Conservation (phyloP, 352 stramenopile species). For the Globisporangium camurandrum region DNA sequence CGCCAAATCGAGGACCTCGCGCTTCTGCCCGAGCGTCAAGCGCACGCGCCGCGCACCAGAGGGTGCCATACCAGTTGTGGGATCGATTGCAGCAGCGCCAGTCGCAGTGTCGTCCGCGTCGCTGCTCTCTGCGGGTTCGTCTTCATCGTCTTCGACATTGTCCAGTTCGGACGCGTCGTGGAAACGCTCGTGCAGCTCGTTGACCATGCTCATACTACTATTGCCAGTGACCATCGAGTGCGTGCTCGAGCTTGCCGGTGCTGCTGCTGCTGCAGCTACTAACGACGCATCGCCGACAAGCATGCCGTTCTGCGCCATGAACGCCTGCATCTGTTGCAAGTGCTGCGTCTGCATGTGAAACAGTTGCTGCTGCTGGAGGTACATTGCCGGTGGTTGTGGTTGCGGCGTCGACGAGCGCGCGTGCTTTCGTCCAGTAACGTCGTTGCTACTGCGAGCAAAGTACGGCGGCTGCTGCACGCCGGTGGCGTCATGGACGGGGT, state of each 20-base stretch:
- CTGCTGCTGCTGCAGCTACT: too few species aligned
- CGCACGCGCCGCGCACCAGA: conserved; percentile 43
- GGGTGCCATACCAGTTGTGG: conserved; percentile 6
- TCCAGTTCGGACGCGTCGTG: conserved; percentile 5
- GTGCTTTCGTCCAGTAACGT: conserved; percentile 15
- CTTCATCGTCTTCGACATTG: conserved; percentile 9
- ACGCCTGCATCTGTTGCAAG: conserved; percentile 14
- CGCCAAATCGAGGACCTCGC: conserved; percentile 77
- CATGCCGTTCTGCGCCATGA: conserved; percentile 13
- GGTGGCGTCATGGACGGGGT: too few species aligned
- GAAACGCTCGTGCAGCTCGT: conserved; percentile 23
- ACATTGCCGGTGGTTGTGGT: neutral
- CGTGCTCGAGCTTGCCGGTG: conserved; percentile 2
- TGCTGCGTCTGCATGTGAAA: conserved; percentile 10
- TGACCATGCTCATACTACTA: neutral
- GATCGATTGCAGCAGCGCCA: neutral
- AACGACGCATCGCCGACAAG: conserved; percentile 1
- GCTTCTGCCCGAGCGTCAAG: conserved; percentile 77
- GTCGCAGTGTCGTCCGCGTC: conserved; percentile 3
- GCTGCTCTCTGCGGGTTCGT: conserved; percentile 11
- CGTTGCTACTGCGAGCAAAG: conserved; percentile 4
- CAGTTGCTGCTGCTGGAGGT: conserved; percentile 5
- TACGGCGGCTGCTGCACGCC: conserved; percentile 7
- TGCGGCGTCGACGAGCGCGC: conserved; percentile 1
- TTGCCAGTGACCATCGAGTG: conserved; percentile 4